Percentiles rank a stretch among this genome's conserved stretches.
phyloP scores from a whole-genome alignment of 768 basidiomycete genomes.

The Antrodiella citrinella region DNA sequence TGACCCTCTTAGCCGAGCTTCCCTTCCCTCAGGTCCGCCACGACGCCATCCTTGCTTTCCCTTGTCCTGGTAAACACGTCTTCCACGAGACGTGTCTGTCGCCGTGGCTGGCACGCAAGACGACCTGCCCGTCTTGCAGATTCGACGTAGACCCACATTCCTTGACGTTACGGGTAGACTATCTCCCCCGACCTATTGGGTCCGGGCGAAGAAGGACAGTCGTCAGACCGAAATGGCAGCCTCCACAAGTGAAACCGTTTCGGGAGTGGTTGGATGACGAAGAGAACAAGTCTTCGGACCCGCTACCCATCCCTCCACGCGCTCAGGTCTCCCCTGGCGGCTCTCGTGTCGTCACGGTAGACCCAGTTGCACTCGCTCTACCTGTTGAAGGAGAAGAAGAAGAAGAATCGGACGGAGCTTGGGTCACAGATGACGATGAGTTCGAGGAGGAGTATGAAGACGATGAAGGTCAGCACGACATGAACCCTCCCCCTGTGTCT shows the following conservation, averaged over 20 bases:
- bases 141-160: constrained; percentile 79
- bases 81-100: constrained; percentile 72
- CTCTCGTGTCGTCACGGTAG: too few species aligned
- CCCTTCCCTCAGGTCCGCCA: constrained; percentile 10
- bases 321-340: too few species aligned
- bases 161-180: constrained; percentile 34
- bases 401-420: neutral
- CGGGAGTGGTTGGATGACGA: constrained; percentile 16
- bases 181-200: neutral
- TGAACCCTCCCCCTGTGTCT: too few species aligned
- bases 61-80: constrained; percentile 60
- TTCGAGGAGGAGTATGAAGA: neutral
- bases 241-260: constrained; percentile 12
- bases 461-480: neutral
- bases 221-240: constrained; percentile 10
- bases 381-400: too few species aligned
- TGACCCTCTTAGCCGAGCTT: constrained; percentile 7
- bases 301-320: neutral
- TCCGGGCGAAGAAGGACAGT: too few species aligned
- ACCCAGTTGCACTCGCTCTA: too few species aligned
- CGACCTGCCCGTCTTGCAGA: constrained; percentile 77
- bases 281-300: constrained; percentile 6
- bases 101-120: constrained; percentile 78
- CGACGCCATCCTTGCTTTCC: constrained; percentile 53
- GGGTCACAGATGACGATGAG: neutral